Percentiles rank a stretch among this genome's conserved stretches.
Evolutionary conservation across 2,329 filamentous ascomycete genomes (phyloP).

Genomic region (Aspergillus glaucus): DNA sequence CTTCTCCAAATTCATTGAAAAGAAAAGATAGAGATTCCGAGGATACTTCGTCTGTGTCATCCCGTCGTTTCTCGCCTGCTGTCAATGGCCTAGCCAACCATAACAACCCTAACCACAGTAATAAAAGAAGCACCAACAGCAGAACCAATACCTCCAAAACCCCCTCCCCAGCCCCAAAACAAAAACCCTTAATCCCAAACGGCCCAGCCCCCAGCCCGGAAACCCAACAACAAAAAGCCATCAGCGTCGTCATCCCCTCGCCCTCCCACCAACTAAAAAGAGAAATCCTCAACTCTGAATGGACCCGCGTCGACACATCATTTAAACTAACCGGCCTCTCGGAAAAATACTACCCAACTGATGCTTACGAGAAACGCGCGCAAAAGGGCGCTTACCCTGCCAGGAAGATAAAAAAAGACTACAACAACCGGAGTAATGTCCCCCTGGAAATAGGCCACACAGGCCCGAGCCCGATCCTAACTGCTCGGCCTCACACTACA

Average conservation of each 20-base stretch:
- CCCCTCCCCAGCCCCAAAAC: too few relatives aligned
- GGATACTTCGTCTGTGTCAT: too few relatives aligned
- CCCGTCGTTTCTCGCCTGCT: too few relatives aligned
- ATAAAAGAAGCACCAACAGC: too few relatives aligned
- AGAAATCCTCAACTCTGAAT: constrained; percentile 9
- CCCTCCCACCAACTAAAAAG: constrained; percentile 14
- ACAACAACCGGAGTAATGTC: constrained; percentile 7
- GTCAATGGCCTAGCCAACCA: too few relatives aligned
- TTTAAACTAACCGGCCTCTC: constrained; percentile 12
- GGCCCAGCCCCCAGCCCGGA: not conserved
- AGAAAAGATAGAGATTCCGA: too few relatives aligned
- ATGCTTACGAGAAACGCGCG: constrained; percentile 14
- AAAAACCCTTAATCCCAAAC: not conserved
- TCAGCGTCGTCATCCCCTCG: constrained; percentile 20
- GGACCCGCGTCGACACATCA: not conserved
- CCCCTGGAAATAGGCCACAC: constrained; percentile 5
- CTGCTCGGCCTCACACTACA: not conserved
- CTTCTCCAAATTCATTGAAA: too few relatives aligned
- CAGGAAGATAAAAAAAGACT: constrained; percentile 10
- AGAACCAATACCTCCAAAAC: too few relatives aligned
- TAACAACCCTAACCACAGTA: too few relatives aligned
- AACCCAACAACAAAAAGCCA: not conserved
- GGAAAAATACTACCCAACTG: constrained; percentile 16
- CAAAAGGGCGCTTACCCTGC: constrained; percentile 13
- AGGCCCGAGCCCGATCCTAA: constrained; percentile 6